phyloP scores from a whole-genome alignment of 23 red algal genomes.

The Cyanidioschyzon merolae region DNA sequence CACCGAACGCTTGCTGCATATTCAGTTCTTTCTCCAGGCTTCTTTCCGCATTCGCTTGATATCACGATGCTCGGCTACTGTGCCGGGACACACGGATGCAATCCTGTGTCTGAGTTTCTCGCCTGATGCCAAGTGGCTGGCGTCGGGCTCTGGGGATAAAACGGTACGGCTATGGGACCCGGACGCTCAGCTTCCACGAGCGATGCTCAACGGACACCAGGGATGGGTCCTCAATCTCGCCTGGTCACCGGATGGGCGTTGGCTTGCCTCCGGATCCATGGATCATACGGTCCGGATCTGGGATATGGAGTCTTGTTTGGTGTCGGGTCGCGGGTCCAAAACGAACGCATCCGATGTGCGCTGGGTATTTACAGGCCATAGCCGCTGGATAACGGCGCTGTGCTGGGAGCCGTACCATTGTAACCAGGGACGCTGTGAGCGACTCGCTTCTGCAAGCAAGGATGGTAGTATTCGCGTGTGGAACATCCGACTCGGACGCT shows the following conservation, averaged over 20 bases:
- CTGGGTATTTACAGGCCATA: slow-evolving; percentile 34
- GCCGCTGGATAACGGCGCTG: slow-evolving; percentile 60
- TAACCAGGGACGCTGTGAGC: slow-evolving; percentile 12
- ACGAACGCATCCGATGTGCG: not conserved
- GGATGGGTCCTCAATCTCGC: slow-evolving; percentile 38
- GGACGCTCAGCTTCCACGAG: slow-evolving; percentile 37
- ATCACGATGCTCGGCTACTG: slow-evolving; percentile 43
- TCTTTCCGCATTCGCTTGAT: slow-evolving; percentile 65
- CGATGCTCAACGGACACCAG: slow-evolving; percentile 31
- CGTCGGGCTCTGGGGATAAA: slow-evolving; percentile 72
- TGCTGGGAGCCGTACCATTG: slow-evolving; percentile 74
- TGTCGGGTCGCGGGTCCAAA: not conserved
- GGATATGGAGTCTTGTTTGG: not conserved
- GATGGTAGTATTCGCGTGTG: slow-evolving; percentile 74
- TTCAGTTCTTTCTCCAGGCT: slow-evolving; percentile 68
- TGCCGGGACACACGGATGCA: slow-evolving; percentile 80
- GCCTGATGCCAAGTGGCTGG: slow-evolving; percentile 39
- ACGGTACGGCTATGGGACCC: slow-evolving; percentile 75
- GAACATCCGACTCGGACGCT: slow-evolving; percentile 35
- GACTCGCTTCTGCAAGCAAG: slow-evolving; percentile 26
- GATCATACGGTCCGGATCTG: slow-evolving; percentile 20
- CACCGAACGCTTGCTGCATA: slow-evolving; percentile 33
- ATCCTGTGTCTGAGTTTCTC: slow-evolving; percentile 54
- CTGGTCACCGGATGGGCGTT: slow-evolving; percentile 31
- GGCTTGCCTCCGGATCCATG: slow-evolving; percentile 30